Conservation (phyloP, 2,329 filamentous ascomycete genomes). For the Ascocoryne sarcoides region DNA sequence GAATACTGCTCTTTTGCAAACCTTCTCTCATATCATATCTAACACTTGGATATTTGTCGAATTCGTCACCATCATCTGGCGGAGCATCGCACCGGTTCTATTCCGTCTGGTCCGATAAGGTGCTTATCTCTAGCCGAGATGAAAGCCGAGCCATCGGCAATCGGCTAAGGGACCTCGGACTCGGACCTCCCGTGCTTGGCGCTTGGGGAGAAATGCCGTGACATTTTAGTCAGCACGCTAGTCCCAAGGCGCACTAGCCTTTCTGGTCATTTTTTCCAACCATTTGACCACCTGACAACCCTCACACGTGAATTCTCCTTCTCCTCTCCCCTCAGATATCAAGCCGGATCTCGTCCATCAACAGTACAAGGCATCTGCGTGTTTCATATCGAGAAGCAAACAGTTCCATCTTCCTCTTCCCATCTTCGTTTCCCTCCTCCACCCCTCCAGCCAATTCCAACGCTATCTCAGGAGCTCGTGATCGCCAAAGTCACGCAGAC, state of each 20-base stretch:
- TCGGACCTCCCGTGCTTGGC: too few relatives aligned
- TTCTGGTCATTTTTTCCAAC: not conserved
- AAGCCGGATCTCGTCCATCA: slow-evolving; percentile 4
- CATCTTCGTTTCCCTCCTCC: slow-evolving; percentile 2
- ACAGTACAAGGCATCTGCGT: slow-evolving; percentile 10
- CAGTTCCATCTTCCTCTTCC: slow-evolving; percentile 2
- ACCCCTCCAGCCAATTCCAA: slow-evolving; percentile 8
- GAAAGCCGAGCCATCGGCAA: too few relatives aligned
- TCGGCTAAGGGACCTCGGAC: not conserved
- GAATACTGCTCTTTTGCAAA: too few relatives aligned
- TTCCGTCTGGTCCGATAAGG: too few relatives aligned
- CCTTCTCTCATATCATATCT: too few relatives aligned
- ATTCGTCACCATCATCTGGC: too few relatives aligned
- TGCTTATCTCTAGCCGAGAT: too few relatives aligned
- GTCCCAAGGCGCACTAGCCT: not conserved
- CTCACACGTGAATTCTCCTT: slow-evolving; percentile 3
- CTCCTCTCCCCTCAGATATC: slow-evolving; percentile 8
- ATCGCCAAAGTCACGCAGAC: slow-evolving; percentile 18
- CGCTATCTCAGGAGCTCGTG: slow-evolving; percentile 13
- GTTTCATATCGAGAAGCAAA: slow-evolving; percentile 6
- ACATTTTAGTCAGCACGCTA: not conserved
- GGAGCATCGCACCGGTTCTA: too few relatives aligned
- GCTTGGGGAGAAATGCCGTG: too few relatives aligned
- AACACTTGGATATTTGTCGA: too few relatives aligned
- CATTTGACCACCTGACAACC: slow-evolving; percentile 4